phyloP scores from a whole-genome alignment of 176 grass and related monocot genomes.

The Guadua angustifolia region DNA sequence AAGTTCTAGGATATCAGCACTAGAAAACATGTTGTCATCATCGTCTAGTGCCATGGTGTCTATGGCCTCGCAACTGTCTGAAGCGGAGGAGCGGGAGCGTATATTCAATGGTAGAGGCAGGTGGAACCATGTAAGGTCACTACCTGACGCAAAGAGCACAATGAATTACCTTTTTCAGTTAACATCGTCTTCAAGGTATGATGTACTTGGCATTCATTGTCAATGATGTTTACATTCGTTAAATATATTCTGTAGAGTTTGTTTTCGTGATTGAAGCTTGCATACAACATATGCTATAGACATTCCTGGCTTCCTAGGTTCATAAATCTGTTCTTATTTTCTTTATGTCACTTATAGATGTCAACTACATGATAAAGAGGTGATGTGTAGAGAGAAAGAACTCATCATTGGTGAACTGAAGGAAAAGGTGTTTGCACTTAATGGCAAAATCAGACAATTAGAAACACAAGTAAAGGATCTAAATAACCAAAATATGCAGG shows the following conservation, averaged over 20 bases:
- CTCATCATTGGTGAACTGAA: slow-evolving; percentile 69
- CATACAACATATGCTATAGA: not conserved
- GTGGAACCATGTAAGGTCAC: slow-evolving; percentile 84
- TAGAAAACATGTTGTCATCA: slow-evolving; percentile 88
- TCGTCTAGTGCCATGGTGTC: slow-evolving; percentile 81
- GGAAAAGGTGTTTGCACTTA: slow-evolving; percentile 83
- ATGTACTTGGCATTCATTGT: not conserved
- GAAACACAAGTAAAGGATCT: slow-evolving; percentile 71
- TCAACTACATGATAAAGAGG: slow-evolving; percentile 70
- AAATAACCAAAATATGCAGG: slow-evolving; percentile 65
- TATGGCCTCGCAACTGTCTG: slow-evolving; percentile 91
- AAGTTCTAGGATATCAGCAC: slow-evolving; percentile 89
- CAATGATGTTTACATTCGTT: not conserved
- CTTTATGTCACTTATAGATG: slow-evolving; percentile 56
- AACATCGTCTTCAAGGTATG: slow-evolving; percentile 78
- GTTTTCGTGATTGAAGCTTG: slow-evolving; percentile 16
- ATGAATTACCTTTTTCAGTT: slow-evolving; percentile 91
- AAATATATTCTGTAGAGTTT: slow-evolving; percentile 22
- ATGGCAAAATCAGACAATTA: slow-evolving; percentile 58
- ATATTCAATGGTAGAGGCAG: slow-evolving; percentile 71
- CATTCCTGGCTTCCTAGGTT: slow-evolving; percentile 15
- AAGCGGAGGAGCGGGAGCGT: slow-evolving; percentile 86
- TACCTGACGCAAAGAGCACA: slow-evolving; percentile 78
- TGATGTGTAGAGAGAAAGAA: slow-evolving; percentile 69
- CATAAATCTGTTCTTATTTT: slow-evolving; percentile 8